Evolutionary conservation across 2,329 filamentous ascomycete genomes (phyloP), one percentile per base, ranked within the genome.

Genomic region (Sporothrix phasma): DNA sequence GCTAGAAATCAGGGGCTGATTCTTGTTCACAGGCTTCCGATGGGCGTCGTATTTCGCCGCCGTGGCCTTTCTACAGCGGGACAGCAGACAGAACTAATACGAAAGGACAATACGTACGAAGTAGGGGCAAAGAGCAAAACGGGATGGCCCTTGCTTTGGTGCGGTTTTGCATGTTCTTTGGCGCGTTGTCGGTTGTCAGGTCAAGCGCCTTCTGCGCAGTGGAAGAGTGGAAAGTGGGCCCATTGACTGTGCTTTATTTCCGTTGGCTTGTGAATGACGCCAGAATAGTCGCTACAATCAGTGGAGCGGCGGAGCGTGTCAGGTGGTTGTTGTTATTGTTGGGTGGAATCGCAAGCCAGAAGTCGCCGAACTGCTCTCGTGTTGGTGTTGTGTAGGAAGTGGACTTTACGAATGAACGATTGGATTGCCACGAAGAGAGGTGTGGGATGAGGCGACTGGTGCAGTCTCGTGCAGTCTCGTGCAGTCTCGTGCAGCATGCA

Each of bases 241-340:
- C 51, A 10, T 26, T 39, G n/a, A 13, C 11, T 39, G 31, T 43
- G 54, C 24, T 45, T 58, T 26, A 41, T n/a, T 43, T 22, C 37
- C 54, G 37, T 31, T 59, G 54, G 22, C 39, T 59, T 22, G 37
- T 43, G 45, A 59, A 59, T 59, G 54, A 59, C 54, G 54, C 54
- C 22, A 58, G 54, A 59, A 37, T 59, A 59, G 51, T 39, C 11
- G 51, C 51, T 39, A 24, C 15, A 39, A 24, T 22, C 51, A 31
- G 51, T 56, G 51, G 51, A 39, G 51, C 31, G 51, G 51, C 51
- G 51, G 51, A 39, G 51, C 31, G 51, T 29, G 54, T 31, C 54
- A 59, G 54, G 54, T 59, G 54, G 54, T 22, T 53, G 11, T 54
- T 56, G n/a, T 39, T 54, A 17, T 39, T 56, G 51, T 39, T 56